Percentiles rank a stretch among this genome's conserved stretches.
These are phyloP conservation scores for Metarhizium rileyi DNA, from an alignment of 2,329 filamentous ascomycete species.

Conservation along the genomic window DNA sequence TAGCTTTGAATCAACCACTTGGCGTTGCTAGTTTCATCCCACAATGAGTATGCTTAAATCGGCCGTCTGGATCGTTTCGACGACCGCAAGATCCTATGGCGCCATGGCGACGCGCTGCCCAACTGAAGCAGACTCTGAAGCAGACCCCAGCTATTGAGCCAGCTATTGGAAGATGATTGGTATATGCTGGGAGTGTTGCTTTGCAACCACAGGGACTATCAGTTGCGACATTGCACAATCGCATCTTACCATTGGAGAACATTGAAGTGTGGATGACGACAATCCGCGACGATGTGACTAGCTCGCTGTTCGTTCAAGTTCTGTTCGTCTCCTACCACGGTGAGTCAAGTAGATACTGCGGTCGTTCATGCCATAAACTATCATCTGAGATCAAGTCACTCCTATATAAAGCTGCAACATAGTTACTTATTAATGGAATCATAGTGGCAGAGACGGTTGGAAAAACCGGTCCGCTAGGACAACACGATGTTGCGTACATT, in stretches of 20 bases:
- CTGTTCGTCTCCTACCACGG: not conserved
- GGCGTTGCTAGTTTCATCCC: too few relatives aligned
- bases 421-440: too few relatives aligned
- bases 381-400: too few relatives aligned
- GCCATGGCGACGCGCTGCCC: not conserved
- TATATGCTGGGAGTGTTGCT: not conserved
- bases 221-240: conserved; percentile 3
- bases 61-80: too few relatives aligned
- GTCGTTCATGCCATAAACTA: too few relatives aligned
- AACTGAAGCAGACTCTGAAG: not conserved
- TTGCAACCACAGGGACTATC: not conserved
- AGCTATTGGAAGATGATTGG: not conserved
- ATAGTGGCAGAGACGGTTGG: not conserved
- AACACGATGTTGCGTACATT: conserved; percentile 50
- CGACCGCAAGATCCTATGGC: not conserved
- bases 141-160: not conserved
- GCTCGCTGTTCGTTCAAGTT: not conserved
- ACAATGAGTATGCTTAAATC: too few relatives aligned
- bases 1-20: too few relatives aligned
- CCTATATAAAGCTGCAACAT: too few relatives aligned
- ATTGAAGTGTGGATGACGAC: not conserved
- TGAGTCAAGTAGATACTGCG: too few relatives aligned
- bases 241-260: conserved; percentile 1
- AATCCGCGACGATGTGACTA: not conserved
- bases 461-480: conserved; percentile 27